Base-by-base conservation (phyloP, 495 filamentous ascomycete genomes). In the Polyplosphaeria fusca region DNA sequence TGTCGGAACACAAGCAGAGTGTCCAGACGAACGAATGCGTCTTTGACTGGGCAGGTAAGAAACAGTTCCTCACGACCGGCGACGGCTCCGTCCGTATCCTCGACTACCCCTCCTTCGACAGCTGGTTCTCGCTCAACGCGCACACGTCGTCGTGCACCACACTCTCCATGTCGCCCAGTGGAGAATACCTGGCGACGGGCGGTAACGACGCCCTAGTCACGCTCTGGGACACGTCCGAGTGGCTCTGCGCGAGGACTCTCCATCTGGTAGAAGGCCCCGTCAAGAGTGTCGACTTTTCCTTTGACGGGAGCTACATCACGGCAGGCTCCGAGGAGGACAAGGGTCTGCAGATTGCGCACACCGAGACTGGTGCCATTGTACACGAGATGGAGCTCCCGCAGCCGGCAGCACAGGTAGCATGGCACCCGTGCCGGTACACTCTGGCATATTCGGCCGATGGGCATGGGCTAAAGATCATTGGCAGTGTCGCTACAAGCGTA, bases 161-260 rank as follows among this genome's bases (percentile, higher is more conserved):
- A 9, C 75, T 86, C 35, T 78, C 85, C 47, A 76, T 91, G 40
- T 86, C 87, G 9, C 89, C 91, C 1, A 85, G 81, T 18, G 88
- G 84, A 28, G 79, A 82, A 43, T 89, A 89, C 64, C 78, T 98
- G 18, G 93, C 94, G 16, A 83, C 91, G 2, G 94, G 92, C 37
- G 92, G 89, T 7, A 86, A 85, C 47, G 94, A 98, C 71, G 87
- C 90, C 0, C 79, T 95, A 14, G 86, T 96, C 44, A 78, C 86
- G 4, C 79, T 97, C 14, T 98, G 91, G 86, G 91, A 96, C 68
- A 96, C 94, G 0, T 81, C 79, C 27, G 87, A 94, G 65, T 96
- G 90, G 91, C 85, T 93, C 47, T 96, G 89, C 67, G 78, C 85
- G 43, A 82, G 88, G 49, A 95, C 89, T 3, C 74, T 96, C 19